A percentile compares a stretch with the other conserved stretches of the same genome.
phyloP scores from a whole-genome alignment of 495 filamentous ascomycete genomes.

The Emericellopsis terricola region DNA sequence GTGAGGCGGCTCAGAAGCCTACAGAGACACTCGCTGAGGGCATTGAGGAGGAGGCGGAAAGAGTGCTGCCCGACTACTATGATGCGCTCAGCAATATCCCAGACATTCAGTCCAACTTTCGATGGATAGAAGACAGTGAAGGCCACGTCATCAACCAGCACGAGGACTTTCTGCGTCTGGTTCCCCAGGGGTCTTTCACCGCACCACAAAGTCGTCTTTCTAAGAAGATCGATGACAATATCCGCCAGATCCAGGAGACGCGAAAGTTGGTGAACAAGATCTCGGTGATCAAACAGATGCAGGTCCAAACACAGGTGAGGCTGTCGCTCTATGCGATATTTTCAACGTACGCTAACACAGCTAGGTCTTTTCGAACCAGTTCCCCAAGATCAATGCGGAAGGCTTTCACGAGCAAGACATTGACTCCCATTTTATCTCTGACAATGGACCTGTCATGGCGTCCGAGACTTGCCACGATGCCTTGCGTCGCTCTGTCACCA shows the following conservation, averaged over 20 bases:
- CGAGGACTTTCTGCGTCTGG: conserved; percentile 60
- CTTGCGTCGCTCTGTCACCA: conserved; percentile 74
- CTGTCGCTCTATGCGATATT: not conserved
- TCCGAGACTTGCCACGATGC: conserved; percentile 63
- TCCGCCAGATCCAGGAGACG: conserved; percentile 92
- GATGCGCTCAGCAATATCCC: conserved; percentile 73
- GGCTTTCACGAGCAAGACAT: conserved; percentile 77
- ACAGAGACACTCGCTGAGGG: conserved; percentile 74
- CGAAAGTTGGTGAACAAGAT: conserved; percentile 92
- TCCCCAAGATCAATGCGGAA: conserved; percentile 89
- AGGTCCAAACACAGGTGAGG: conserved; percentile 81
- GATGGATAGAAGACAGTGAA: conserved; percentile 75
- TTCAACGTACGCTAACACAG: conserved; percentile 3
- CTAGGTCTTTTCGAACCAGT: conserved; percentile 94
- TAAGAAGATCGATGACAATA: conserved; percentile 73
- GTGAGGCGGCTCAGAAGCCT: conserved; percentile 20
- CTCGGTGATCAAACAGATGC: conserved; percentile 98
- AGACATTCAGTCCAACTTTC: conserved; percentile 53
- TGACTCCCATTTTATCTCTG: conserved; percentile 68
- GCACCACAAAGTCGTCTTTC: conserved; percentile 61
- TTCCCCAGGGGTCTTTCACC: conserved; percentile 56
- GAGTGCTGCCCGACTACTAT: conserved; percentile 80
- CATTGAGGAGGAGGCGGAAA: conserved; percentile 71
- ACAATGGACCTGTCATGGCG: conserved; percentile 73
- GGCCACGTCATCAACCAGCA: conserved; percentile 72